Percentiles rank a stretch among this genome's conserved stretches.
These are phyloP conservation scores for Chlorella variabilis DNA, from an alignment of 163 green algal genomes.

Conservation along the genomic window DNA sequence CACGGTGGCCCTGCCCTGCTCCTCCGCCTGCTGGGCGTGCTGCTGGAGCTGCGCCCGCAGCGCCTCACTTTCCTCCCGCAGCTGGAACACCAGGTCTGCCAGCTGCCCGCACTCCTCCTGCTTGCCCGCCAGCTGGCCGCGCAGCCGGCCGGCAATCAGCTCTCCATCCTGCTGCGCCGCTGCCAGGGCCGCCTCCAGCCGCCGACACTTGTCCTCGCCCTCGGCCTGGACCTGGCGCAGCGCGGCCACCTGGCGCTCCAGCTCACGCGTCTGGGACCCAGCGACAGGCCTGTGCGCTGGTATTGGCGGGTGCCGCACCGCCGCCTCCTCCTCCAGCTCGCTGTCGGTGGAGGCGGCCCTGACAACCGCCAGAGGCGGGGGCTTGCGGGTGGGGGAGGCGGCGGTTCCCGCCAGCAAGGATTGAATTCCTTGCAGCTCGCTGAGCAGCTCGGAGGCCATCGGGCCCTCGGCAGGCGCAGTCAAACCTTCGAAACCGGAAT, in stretches of 20 bases:
- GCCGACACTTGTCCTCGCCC: neutral
- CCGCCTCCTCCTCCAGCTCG: neutral
- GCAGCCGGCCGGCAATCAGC: neutral
- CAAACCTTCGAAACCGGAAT: neutral
- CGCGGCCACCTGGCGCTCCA: neutral
- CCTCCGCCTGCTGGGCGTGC: neutral
- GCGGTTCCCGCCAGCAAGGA: neutral
- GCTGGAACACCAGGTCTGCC: constrained; percentile 8
- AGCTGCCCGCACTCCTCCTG: constrained; percentile 29
- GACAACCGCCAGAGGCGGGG: neutral
- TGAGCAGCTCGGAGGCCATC: neutral
- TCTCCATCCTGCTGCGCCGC: neutral
- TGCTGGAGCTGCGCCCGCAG: neutral
- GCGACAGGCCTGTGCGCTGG: too few species aligned
- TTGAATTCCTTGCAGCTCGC: neutral
- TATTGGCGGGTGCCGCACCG: neutral
- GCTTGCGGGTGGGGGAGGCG: neutral
- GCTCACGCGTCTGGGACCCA: neutral
- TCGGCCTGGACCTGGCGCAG: neutral
- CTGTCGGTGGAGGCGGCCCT: neutral
- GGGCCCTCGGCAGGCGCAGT: neutral
- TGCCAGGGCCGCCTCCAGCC: neutral
- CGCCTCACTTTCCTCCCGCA: constrained; percentile 10
- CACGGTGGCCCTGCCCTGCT: neutral
- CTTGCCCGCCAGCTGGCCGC: neutral